Base-by-base conservation (phyloP, 768 basidiomycete species). In the Suillus alpinus region DNA sequence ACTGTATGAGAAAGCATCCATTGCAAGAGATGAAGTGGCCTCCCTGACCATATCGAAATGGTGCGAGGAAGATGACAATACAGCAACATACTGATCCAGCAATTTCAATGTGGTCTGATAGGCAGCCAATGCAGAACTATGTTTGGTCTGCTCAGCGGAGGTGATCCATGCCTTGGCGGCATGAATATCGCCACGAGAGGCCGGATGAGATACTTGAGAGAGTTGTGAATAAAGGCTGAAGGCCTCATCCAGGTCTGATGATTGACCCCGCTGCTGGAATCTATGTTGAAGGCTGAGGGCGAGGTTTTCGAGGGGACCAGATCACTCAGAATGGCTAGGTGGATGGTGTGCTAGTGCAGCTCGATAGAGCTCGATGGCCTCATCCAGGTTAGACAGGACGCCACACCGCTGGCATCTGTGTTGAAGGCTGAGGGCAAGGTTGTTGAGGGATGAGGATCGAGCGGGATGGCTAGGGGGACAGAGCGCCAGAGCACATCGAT, bases 21-120 rank as follows among this genome's bases (percentile, higher is more conserved):
- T 52, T 23, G 62, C 18, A 3, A 59, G 12, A 3, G 49, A 18
- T 13, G 20, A 8, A 23, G 40, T 41, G 9, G 29, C 41, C 3
- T 20, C 1, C 43, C 31, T 62, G 10, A 60, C 16, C 9, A 16
- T 31, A 14, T 53, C 41, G 8, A 63, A 66, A 23, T 62, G 61
- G 9, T 66, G 61, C 23, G 63, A 65, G 0, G 60, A 59, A 16
- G 63, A 67, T 20, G 60, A 65, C n/a, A 58, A 49, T 7, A 47
- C 2, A 37, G 66, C 60, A 53, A 68, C 52, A 20, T 68, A 60
- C 2, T 61, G 63, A 41, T 70, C 61, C 20, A 73, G 43, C 16
- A 70, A 58, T 51, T 65, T 66, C 20, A 77, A 66, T 6, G 69
- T 60, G 26, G 60, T 66, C 18, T 64, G 65, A 55, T 74, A 75